phyloP scores from a whole-genome alignment of 495 filamentous ascomycete genomes.

The Trichoderma reesei region DNA sequence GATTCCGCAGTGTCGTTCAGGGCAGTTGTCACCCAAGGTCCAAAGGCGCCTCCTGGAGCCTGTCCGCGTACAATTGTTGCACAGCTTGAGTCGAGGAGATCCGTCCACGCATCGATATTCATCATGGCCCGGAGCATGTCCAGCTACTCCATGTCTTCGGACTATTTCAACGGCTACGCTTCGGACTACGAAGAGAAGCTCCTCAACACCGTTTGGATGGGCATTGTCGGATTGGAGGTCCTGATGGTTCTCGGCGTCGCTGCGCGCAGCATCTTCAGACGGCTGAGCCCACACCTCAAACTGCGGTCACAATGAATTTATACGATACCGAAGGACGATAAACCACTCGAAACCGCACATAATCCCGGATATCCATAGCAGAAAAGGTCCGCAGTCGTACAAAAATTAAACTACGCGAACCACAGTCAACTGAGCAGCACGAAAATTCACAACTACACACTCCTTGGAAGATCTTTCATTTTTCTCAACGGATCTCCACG shows the following conservation, averaged over 20 bases:
- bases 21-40: too few relatives aligned
- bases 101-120: background rate
- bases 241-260: constrained; percentile 30
- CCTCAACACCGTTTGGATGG: constrained; percentile 38
- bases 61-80: background rate
- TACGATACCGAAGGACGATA: background rate
- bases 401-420: background rate
- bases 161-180: constrained; percentile 9
- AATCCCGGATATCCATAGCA: too few relatives aligned
- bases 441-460: background rate
- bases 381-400: background rate
- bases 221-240: constrained; percentile 31
- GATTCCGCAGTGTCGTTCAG: background rate
- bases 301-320: background rate
- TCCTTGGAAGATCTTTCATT: background rate
- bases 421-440: too few relatives aligned
- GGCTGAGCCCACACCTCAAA: constrained; percentile 8
- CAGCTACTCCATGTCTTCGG: background rate
- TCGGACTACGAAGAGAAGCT: constrained; percentile 27
- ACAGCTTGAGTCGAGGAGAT: background rate
- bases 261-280: constrained; percentile 13
- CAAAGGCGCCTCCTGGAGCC: background rate
- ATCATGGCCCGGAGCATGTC: constrained; percentile 4
- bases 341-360: too few relatives aligned
- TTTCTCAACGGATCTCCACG: background rate